Base-by-base conservation (phyloP, 352 stramenopile genomes). In the Pythium pyrilobum region DNA sequence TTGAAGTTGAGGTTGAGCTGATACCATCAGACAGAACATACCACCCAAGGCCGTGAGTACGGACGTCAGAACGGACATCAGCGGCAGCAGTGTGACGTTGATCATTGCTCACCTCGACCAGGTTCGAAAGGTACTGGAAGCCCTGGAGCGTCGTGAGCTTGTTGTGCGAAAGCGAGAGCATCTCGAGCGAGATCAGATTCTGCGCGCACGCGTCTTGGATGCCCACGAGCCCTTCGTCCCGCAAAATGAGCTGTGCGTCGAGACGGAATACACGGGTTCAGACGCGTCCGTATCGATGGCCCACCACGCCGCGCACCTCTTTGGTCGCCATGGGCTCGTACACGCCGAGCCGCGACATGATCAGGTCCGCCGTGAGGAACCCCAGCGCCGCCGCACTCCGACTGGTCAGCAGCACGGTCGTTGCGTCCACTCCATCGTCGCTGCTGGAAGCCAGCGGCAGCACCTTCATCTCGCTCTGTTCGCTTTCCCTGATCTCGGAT, bases 141-240 rank as follows among this genome's bases (percentile, higher is more conserved):
- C 81, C 55, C 5, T 81, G 52, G 2, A 92, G 62, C 34, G 71
- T 80, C 23, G 60, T 52, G 21, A 92, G 64, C 16, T 61, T 65
- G 56, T 92, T 92, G 74, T 92, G 82, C 5, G 82, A 92, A 3
- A 92, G 64, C 24, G 82, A 92, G n/a, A 92, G 54, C 28, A 92
- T 74, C 66, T 92, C 82, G 12, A 92, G 56, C 46, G 70, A 76
- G 10, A 67, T 50, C 41, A 92, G 56, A 31, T 59, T 68, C 52
- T 81, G 66, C 2, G 82, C 82, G 52, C 80, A 92, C 40, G 40
- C 48, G 21, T 75, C 63, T 39, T 89, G 68, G 24, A 90, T 29
- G 5, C 56, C 57, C 5, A 62, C 44, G 20, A 92, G 40, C 3
- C 59, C 61, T 65, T 89, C 78, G 51, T 89, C 76, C 1, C 82